phyloP scores from a whole-genome alignment of 2,329 filamentous ascomycete species.

The Rugonectria rugulosa region DNA sequence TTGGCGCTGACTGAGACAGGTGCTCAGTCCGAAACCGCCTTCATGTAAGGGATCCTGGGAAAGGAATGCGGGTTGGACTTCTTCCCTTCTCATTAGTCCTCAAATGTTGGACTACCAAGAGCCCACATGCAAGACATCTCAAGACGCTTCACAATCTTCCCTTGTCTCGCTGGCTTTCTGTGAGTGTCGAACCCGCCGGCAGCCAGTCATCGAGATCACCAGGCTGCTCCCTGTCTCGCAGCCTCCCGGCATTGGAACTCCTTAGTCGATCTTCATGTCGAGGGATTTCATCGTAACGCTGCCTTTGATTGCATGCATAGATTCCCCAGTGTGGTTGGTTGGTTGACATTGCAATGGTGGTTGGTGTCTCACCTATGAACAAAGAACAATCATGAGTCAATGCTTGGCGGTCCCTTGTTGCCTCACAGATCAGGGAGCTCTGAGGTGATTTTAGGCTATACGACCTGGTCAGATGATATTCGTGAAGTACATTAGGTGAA shows the following conservation, averaged over 20 bases:
- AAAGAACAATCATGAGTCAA: neutral
- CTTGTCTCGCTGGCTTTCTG: no score
- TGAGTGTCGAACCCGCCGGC: slow-evolving; percentile 15
- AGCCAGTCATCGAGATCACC: neutral
- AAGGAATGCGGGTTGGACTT: neutral
- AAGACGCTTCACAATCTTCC: slow-evolving; percentile 30
- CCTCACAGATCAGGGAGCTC: no score
- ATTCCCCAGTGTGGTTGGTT: neutral
- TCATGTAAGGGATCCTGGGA: no score
- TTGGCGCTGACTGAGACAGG: slow-evolving; percentile 16
- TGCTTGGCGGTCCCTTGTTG: no score
- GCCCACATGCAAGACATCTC: slow-evolving; percentile 22
- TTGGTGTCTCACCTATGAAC: neutral
- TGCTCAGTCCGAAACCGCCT: slow-evolving; percentile 2
- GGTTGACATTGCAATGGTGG: neutral
- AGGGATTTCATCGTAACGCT: neutral
- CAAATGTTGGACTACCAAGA: slow-evolving; percentile 9
- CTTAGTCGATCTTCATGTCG: neutral
- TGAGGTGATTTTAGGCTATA: no score
- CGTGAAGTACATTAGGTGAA: no score
- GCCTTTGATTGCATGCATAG: neutral
- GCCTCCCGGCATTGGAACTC: slow-evolving; percentile 8
- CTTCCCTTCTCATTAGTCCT: neutral
- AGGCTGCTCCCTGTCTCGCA: slow-evolving; percentile 8
- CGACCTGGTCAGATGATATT: no score